Evolutionary conservation across 78 protist genomes (phyloP), one percentile per base, ranked within the genome.

Genomic region (Guillardia theta): DNA sequence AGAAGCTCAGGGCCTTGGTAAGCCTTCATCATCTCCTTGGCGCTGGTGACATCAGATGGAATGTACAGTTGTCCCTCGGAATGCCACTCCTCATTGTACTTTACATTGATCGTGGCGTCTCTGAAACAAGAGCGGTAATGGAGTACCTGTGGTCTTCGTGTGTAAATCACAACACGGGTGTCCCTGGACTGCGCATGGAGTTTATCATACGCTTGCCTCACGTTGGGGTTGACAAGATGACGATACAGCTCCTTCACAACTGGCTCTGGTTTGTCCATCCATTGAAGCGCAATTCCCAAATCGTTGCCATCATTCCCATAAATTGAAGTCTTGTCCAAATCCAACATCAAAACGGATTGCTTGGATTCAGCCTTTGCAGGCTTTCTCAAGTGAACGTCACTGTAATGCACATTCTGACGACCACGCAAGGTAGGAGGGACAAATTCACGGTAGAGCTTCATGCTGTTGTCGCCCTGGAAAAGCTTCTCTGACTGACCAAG

Each of bases 221-320:
- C 43, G 33, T 18, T 8, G 1, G 90, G 90, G 48, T 36, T 78
- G 53, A 78, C 8, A 43, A 78, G 90, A 1, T n/a, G 45, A 46
- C 24, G 39, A 50, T 78, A 78, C 50, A 78, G 90, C 10, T 37
- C 90, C 45, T 21, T n/a, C 48, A 78, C 90, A 43, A 1, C 8
- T 0, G 8, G 8, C 24, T 78, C 45, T 1, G n/a, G 43, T 19
- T 78, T 78, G 44, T 78, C 90, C 90, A 78, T 78, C 90, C 90
- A 78, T 19, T 78, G 90, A 9, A 78, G 39, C 30, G 90, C 18
- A 10, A 78, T 43, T 43, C 90, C 90, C 0, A 78, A n/a, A n/a
- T 78, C 90, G 8, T 78, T 78, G 30, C 90, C 90, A 30, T 78
- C 90, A 43, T 78, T 78, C 15, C 90, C 90, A 30, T n/a, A 78